These are phyloP conservation scores for Salix suchowensis DNA, from an alignment of 345 rosid genomes.

Conservation along the genomic window DNA sequence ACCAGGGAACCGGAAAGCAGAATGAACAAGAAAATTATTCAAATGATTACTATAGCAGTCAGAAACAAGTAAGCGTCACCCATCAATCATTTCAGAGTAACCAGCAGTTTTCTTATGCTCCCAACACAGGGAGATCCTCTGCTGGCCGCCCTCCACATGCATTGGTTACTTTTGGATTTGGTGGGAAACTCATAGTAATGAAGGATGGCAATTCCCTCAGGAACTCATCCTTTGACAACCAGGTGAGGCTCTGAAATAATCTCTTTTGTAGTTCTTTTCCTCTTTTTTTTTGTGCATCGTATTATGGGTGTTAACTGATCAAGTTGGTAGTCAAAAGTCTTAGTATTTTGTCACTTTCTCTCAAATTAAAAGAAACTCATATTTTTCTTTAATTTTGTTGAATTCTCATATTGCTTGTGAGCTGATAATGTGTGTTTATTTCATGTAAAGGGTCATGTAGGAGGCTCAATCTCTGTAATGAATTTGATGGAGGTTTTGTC, in stretches of 20 bases:
- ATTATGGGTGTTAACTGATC: background rate
- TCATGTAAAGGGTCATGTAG: conserved; percentile 50
- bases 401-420: conserved; percentile 2
- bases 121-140: conserved; percentile 60
- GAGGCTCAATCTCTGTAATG: conserved; percentile 56
- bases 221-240: conserved; percentile 53
- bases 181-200: conserved; percentile 84
- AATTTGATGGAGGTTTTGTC: conserved; percentile 69
- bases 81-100: conserved; percentile 52
- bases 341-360: conserved; percentile 1
- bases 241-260: conserved; percentile 50
- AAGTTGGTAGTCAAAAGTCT: background rate
- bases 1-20: conserved; percentile 43
- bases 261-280: background rate
- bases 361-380: background rate
- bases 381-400: background rate
- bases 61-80: conserved; percentile 34
- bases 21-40: conserved; percentile 45
- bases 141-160: conserved; percentile 97
- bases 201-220: conserved; percentile 48
- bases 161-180: conserved; percentile 87
- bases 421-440: conserved; percentile 28
- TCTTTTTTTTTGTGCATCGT: background rate
- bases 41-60: conserved; percentile 46
- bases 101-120: conserved; percentile 56